Evolutionary conservation across 768 basidiomycete species (phyloP).

Genomic region (Tulasnella sp.): DNA sequence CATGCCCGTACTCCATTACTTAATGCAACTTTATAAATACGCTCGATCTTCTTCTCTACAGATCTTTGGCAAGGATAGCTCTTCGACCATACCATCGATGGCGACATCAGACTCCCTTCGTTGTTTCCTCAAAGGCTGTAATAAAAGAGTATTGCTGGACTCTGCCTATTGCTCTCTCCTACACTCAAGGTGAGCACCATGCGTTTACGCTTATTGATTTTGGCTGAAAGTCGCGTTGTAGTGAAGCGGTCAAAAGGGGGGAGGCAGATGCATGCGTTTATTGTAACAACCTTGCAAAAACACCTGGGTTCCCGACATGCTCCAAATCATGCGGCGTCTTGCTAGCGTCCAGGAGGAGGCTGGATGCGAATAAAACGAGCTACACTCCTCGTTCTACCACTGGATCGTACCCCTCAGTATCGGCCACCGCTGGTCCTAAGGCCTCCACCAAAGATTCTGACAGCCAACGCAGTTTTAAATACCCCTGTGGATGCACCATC

Average conservation of each 20-base stretch:
- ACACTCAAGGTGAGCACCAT: neutral
- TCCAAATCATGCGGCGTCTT: neutral
- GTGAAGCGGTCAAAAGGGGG: neutral
- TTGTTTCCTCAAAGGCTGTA: neutral
- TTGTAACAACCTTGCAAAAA: neutral
- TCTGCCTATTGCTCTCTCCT: neutral
- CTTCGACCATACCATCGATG: neutral
- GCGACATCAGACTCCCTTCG: neutral
- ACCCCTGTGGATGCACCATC: neutral
- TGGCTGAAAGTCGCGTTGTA: neutral
- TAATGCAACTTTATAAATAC: too few species aligned
- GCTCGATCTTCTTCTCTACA: too few species aligned
- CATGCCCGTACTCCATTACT: too few species aligned
- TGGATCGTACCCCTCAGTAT: neutral
- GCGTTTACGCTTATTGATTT: neutral
- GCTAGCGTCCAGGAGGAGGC: neutral
- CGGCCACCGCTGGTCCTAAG: neutral
- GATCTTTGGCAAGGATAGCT: too few species aligned
- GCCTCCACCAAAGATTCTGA: neutral
- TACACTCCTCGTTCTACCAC: neutral
- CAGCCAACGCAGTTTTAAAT: neutral
- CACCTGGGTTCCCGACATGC: neutral
- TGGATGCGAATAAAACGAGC: neutral
- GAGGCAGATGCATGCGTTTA: neutral
- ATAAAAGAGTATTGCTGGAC: neutral